Evolutionary conservation across 2,329 filamentous ascomycete species (phyloP), one percentile per base, ranked within the genome.

Genomic region (Alternaria longipes): DNA sequence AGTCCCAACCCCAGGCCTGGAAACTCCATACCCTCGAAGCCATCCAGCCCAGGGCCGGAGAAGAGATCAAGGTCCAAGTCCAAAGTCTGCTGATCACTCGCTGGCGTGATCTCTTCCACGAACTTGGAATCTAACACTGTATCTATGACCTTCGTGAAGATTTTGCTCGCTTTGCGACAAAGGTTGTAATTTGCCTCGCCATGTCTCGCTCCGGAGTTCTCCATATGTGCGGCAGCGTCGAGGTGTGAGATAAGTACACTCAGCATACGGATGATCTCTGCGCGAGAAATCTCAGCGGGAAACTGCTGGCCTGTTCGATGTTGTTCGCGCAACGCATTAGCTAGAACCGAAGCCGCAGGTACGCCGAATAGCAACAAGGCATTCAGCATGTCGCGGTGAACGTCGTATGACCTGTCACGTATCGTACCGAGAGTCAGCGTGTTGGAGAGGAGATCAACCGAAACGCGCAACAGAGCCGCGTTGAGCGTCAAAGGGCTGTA

Each of bases 161-260:
- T 67, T 32, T 65, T 72, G 32, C 65, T 67, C 2, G 72, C 74
- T 50, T 77, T 77, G 28, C 69, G 67, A 46, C 73, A 78, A 1
- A 77, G 54, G 30, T 69, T 71, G 54, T 79, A 78, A 30, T 79
- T 76, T 3, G 74, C 74, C 45, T 79, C 73, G 26, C 71, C 76
- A 0, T 74, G 75, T 1, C 72, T 56, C 1, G 74, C 74, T 18
- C 77, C 77, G 0, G 69, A 72, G 14, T 69, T 73, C 12, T 75
- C 73, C 8, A 71, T 50, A 30, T 74, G 67, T 2, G 68, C 66
- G 1, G 72, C 69, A 4, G 72, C 66, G 30, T 81, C 79, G 1
- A 82, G 69, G 51, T 81, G 77, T 3, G 71, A 73, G 16, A 80
- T 79, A 16, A 82, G 74, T 0, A 81, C 79, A 32, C 74, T 76